phyloP scores from a whole-genome alignment of 768 basidiomycete genomes.

The Tremella fuciformis region DNA sequence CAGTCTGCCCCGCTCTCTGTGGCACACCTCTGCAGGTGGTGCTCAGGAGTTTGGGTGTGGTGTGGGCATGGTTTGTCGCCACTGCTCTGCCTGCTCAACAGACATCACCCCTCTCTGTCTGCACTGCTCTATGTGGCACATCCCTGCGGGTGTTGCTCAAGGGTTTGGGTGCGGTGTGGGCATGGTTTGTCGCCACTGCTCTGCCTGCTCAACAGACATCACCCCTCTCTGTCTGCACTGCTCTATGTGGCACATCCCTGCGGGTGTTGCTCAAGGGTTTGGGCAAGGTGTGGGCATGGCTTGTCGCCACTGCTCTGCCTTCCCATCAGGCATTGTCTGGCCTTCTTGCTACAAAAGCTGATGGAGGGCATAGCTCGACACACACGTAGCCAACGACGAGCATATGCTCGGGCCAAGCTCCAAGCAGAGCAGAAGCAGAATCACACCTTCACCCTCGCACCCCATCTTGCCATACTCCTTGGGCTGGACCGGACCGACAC shows the following conservation, averaged over 20 bases:
- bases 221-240: neutral
- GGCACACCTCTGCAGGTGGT: too few species aligned
- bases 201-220: constrained; percentile 1
- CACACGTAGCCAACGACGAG: neutral
- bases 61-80: too few species aligned
- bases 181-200: too few species aligned
- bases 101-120: too few species aligned
- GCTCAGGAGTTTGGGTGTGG: too few species aligned
- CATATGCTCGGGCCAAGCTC: neutral
- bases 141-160: too few species aligned
- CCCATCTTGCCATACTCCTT: neutral
- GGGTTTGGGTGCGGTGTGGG: too few species aligned
- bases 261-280: neutral
- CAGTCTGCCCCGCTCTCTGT: too few species aligned
- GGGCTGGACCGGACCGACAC: neutral
- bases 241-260: constrained; percentile 2
- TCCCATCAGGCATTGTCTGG: neutral
- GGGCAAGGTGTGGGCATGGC: neutral
- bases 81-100: too few species aligned
- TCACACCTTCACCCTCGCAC: neutral
- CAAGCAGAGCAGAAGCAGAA: neutral
- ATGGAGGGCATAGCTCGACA: neutral
- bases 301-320: constrained; percentile 7
- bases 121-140: too few species aligned
- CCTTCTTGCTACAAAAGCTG: neutral